Conservation (phyloP, 352 stramenopile genomes). For the Pythium plurisporium region DNA sequence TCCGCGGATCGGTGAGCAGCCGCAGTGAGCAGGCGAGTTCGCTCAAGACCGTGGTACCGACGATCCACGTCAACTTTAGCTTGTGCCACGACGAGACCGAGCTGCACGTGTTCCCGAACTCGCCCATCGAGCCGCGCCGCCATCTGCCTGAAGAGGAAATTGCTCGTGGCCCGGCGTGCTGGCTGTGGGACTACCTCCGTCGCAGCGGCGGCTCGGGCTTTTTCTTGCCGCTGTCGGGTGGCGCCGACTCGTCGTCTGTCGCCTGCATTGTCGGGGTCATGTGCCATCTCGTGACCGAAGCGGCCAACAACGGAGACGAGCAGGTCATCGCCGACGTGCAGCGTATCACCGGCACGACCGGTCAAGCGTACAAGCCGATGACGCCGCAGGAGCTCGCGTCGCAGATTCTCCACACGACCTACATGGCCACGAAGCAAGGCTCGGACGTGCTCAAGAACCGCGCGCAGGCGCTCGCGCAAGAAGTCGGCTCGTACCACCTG, state of each 20-base stretch:
- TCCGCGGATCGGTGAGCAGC: constrained; percentile 90
- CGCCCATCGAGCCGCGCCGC: constrained; percentile 67
- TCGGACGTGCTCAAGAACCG: constrained; percentile 88
- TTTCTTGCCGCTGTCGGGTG: constrained; percentile 96
- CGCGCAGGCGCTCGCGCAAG: constrained; percentile 82
- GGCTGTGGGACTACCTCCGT: constrained; percentile 99
- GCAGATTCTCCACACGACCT: constrained; percentile 95
- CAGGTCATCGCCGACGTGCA: constrained; percentile 85
- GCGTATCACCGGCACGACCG: constrained; percentile 66
- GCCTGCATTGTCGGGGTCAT: constrained; percentile 97
- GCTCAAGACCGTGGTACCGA: constrained; percentile 58
- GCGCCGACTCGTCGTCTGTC: constrained; percentile 95
- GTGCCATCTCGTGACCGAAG: constrained; percentile 92
- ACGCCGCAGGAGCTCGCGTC: constrained; percentile 89
- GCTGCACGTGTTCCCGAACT: constrained; percentile 24
- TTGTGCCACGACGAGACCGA: constrained; percentile 60
- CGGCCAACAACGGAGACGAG: constrained; percentile 66
- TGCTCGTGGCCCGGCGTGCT: constrained; percentile 95
- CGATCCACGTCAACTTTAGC: constrained; percentile 72
- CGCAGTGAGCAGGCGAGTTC: constrained; percentile 93
- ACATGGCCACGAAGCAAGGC: constrained; percentile 97
- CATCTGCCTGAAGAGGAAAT: constrained; percentile 96
- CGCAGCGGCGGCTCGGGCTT: constrained; percentile 84
- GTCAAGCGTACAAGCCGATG: constrained; percentile 48
- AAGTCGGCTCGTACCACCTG: constrained; percentile 96